phyloP scores from a whole-genome alignment of 345 rosid genomes.

The Sonneratia caseolaris region DNA sequence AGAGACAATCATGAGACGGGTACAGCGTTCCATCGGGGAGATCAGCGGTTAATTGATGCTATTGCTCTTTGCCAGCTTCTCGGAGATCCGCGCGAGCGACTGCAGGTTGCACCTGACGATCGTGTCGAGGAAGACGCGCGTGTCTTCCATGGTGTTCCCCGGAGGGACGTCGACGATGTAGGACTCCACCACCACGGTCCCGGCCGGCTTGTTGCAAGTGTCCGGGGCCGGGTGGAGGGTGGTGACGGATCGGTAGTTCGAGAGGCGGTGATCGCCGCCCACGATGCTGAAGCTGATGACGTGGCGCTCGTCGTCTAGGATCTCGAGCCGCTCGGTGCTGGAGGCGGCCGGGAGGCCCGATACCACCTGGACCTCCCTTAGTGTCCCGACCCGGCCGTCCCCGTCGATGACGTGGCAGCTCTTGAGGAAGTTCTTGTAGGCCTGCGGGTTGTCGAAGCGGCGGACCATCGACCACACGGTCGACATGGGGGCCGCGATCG shows the following conservation, averaged over 20 bases:
- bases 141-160: constrained; percentile 73
- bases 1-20: background rate
- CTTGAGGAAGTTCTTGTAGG: constrained; percentile 67
- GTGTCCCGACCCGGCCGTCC: constrained; percentile 58
- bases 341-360: constrained; percentile 80
- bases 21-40: background rate
- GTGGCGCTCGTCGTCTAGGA: constrained; percentile 68
- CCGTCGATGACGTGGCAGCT: constrained; percentile 64
- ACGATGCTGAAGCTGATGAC: constrained; percentile 71
- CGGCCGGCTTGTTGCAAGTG: constrained; percentile 11
- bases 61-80: constrained; percentile 21
- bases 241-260: constrained; percentile 68
- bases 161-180: constrained; percentile 77
- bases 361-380: constrained; percentile 64
- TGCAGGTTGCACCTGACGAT: constrained; percentile 83
- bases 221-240: constrained; percentile 44
- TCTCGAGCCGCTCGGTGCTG: constrained; percentile 76
- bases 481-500: constrained; percentile 51
- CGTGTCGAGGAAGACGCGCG: constrained; percentile 61
- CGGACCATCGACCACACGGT: constrained; percentile 73
- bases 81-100: constrained; percentile 63
- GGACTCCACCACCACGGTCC: constrained; percentile 68
- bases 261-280: constrained; percentile 84
- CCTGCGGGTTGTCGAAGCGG: constrained; percentile 80
- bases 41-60: background rate